Percentiles rank a stretch among this genome's conserved stretches.
phyloP scores from a whole-genome alignment of 1,139 yeast genomes.

The Geotrichum armillariae region DNA sequence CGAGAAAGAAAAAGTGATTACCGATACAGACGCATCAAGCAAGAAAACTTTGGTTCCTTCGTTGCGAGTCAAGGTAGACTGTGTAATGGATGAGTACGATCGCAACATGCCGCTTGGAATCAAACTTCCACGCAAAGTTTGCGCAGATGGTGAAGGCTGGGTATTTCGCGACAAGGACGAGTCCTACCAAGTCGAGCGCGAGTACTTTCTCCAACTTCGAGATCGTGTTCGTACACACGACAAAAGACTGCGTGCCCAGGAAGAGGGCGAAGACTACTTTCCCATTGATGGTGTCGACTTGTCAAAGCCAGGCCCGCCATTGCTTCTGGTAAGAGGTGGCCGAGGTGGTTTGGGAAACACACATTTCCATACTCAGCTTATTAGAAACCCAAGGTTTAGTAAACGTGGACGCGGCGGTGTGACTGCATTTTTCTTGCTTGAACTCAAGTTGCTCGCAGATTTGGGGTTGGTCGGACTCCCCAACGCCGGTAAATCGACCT shows the following conservation, averaged over 20 bases:
- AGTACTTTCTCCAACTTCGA: constrained; percentile 64
- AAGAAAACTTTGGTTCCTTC: constrained; percentile 25
- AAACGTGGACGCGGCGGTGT: constrained; percentile 75
- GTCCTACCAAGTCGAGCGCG: constrained; percentile 61
- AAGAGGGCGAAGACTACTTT: constrained; percentile 61
- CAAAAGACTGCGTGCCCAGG: constrained; percentile 57
- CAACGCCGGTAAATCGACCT: constrained; percentile 93
- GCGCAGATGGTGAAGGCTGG: constrained; percentile 82
- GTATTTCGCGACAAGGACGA: constrained; percentile 70
- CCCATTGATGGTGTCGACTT: constrained; percentile 83
- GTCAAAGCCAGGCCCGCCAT: constrained; percentile 63
- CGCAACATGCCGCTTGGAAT: constrained; percentile 24
- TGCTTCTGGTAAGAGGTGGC: constrained; percentile 79
- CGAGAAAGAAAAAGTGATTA: constrained; percentile 20
- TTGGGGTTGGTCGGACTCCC: constrained; percentile 93
- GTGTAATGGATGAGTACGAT: constrained; percentile 20
- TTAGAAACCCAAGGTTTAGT: constrained; percentile 87
- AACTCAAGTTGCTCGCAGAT: constrained; percentile 85
- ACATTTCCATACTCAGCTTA: constrained; percentile 82
- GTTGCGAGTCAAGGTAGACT: constrained; percentile 20
- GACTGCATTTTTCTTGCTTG: constrained; percentile 69
- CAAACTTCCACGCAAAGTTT: constrained; percentile 58
- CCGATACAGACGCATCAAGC: constrained; percentile 2
- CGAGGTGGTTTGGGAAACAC: constrained; percentile 94
- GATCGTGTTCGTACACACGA: constrained; percentile 67